Conservation (phyloP, 768 basidiomycete genomes). For the Russula compacta region DNA sequence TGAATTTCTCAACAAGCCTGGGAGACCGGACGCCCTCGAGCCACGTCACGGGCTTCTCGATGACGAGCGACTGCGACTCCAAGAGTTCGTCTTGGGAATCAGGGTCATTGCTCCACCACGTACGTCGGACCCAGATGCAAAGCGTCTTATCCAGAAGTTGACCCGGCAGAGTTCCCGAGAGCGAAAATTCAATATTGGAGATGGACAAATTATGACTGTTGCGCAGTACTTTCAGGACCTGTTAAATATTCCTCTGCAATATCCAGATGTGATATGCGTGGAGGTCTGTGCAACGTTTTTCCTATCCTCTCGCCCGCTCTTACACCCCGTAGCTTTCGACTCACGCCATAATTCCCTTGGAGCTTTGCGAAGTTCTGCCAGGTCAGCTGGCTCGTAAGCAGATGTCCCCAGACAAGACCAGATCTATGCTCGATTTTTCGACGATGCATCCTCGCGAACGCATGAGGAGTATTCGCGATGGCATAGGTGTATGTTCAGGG, state of each 20-base stretch:
- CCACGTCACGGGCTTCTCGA: constrained; percentile 37
- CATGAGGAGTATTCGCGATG: constrained; percentile 42
- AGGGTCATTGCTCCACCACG: constrained; percentile 36
- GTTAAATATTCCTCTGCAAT: constrained; percentile 45
- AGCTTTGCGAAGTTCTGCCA: constrained; percentile 48
- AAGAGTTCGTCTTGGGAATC: constrained; percentile 47
- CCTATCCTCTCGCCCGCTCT: background rate
- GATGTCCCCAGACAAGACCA: constrained; percentile 54
- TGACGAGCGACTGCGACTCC: constrained; percentile 41
- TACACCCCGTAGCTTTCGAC: constrained; percentile 39
- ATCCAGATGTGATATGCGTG: constrained; percentile 58
- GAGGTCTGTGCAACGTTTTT: constrained; percentile 38
- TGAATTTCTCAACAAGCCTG: constrained; percentile 36
- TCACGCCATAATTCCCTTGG: constrained; percentile 56
- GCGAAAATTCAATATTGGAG: constrained; percentile 45
- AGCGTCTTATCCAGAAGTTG: constrained; percentile 55
- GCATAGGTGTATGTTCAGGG: constrained; percentile 35
- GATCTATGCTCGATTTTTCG: constrained; percentile 53
- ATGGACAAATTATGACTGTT: constrained; percentile 47
- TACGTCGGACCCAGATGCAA: constrained; percentile 9
- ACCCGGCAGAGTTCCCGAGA: constrained; percentile 43
- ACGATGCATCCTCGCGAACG: constrained; percentile 52
- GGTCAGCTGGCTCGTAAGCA: constrained; percentile 70
- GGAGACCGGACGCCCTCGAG: constrained; percentile 29
- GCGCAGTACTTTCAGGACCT: constrained; percentile 49